Percentiles rank a stretch among this genome's conserved stretches.
Conservation (phyloP, 2,329 filamentous ascomycete genomes). For the Alternaria brassicicola region DNA sequence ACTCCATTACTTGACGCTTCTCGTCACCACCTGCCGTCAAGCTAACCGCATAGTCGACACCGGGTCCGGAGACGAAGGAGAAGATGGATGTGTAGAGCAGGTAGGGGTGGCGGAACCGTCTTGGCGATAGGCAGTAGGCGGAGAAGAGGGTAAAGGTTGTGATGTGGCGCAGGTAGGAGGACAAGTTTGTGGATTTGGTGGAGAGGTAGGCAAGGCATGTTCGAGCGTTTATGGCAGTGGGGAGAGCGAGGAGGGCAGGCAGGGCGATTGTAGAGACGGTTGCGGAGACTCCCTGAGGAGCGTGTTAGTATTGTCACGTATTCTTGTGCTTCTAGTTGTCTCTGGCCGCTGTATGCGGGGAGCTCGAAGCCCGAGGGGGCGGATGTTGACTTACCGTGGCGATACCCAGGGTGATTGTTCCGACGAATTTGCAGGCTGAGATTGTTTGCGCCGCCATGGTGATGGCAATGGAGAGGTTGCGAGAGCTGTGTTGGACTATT, state of each 20-base stretch:
- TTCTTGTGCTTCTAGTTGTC: neutral
- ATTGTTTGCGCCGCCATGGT: conserved; percentile 70
- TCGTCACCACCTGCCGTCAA: conserved; percentile 30
- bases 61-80: conserved; percentile 56
- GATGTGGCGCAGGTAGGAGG: conserved; percentile 70
- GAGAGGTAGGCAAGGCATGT: conserved; percentile 63
- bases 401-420: conserved; percentile 85
- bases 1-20: conserved; percentile 30
- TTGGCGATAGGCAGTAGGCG: conserved; percentile 78
- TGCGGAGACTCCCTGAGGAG: conserved; percentile 82
- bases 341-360: conserved; percentile 12
- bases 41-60: conserved; percentile 46
- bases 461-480: neutral
- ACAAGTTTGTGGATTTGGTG: conserved; percentile 57
- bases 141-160: conserved; percentile 75
- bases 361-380: conserved; percentile 17
- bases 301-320: conserved; percentile 3
- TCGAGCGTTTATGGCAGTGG: conserved; percentile 76
- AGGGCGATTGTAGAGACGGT: conserved; percentile 78
- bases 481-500: neutral
- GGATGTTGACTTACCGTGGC: conserved; percentile 71
- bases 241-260: conserved; percentile 79
- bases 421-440: conserved; percentile 87
- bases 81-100: conserved; percentile 83
- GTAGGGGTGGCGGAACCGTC: conserved; percentile 81